phyloP scores from a whole-genome alignment of 2,329 filamentous ascomycete species.

The Beauveria caledonica region DNA sequence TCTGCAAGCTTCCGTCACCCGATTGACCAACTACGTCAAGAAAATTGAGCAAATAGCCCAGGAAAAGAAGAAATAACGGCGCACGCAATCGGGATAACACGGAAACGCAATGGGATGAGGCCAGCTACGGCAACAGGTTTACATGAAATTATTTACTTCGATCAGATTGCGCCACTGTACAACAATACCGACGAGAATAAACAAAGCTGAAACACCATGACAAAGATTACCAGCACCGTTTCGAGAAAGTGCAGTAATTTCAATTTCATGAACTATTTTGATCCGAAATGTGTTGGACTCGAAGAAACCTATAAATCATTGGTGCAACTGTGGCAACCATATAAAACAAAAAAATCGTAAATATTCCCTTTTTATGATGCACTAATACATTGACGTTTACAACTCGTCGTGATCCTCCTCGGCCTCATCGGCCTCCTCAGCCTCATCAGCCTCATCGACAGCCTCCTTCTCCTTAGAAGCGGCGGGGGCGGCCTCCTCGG shows the following conservation, averaged over 20 bases:
- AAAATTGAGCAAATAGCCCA: slow-evolving; percentile 74
- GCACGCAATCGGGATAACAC: background rate
- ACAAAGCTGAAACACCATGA: background rate
- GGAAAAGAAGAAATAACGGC: slow-evolving; percentile 57
- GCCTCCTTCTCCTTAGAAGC: slow-evolving; percentile 43
- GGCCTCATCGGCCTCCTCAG: slow-evolving; percentile 15
- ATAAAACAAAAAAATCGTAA: slow-evolving; percentile 16
- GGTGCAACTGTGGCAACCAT: slow-evolving; percentile 3
- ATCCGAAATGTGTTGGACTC: slow-evolving; percentile 5
- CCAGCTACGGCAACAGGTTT: background rate
- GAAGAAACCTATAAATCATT: slow-evolving; percentile 9
- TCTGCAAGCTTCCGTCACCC: slow-evolving; percentile 78
- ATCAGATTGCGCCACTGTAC: background rate
- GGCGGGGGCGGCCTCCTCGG: slow-evolving; percentile 46
- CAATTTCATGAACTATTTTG: slow-evolving; percentile 9
- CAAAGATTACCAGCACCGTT: background rate
- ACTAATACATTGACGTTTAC: slow-evolving; percentile 41
- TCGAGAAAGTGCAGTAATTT: background rate
- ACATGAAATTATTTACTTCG: background rate
- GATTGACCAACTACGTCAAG: slow-evolving; percentile 76
- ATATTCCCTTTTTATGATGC: slow-evolving; percentile 13
- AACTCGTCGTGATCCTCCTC: slow-evolving; percentile 59
- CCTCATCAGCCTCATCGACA: slow-evolving; percentile 38
- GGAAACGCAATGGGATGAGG: background rate
- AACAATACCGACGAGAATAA: background rate